phyloP scores from a whole-genome alignment of 2,329 filamentous ascomycete genomes.

The Fusarium robinianum region DNA sequence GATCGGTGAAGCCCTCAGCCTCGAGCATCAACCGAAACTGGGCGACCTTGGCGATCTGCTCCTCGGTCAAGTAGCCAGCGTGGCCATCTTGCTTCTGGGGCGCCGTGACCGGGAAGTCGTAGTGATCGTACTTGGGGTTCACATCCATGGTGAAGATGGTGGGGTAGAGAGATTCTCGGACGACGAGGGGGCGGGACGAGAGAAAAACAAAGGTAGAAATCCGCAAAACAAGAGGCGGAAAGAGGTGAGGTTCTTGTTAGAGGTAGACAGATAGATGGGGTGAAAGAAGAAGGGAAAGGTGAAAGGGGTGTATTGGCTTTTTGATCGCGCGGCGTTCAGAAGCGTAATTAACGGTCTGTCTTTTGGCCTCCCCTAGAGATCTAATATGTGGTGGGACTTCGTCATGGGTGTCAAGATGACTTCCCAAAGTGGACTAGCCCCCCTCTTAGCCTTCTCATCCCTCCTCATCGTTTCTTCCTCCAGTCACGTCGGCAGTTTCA shows the following conservation, averaged over 20 bases:
- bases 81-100: conserved; percentile 74
- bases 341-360: conserved; percentile 38
- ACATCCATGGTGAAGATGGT: conserved; percentile 56
- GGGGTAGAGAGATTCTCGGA: conserved; percentile 26
- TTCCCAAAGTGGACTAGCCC: conserved; percentile 34
- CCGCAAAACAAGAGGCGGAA: conserved; percentile 14
- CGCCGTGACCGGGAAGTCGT: conserved; percentile 85
- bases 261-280: conserved; percentile 10
- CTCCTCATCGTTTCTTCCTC: not conserved
- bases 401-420: conserved; percentile 37
- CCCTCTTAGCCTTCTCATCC: not conserved
- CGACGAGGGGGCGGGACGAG: conserved; percentile 12
- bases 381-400: conserved; percentile 36
- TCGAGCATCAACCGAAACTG: conserved; percentile 88
- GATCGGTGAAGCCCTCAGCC: conserved; percentile 76
- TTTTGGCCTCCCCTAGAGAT: conserved; percentile 37
- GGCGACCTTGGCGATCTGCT: conserved; percentile 87
- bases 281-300: conserved; percentile 15
- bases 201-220: conserved; percentile 12
- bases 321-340: conserved; percentile 28
- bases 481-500: conserved; percentile 22
- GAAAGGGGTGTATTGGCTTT: conserved; percentile 27
- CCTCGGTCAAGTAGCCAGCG: conserved; percentile 81
- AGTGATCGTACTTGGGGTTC: conserved; percentile 91
- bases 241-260: not conserved